phyloP scores from a whole-genome alignment of 2,329 filamentous ascomycete genomes.

The Zymoseptoria tritici region DNA sequence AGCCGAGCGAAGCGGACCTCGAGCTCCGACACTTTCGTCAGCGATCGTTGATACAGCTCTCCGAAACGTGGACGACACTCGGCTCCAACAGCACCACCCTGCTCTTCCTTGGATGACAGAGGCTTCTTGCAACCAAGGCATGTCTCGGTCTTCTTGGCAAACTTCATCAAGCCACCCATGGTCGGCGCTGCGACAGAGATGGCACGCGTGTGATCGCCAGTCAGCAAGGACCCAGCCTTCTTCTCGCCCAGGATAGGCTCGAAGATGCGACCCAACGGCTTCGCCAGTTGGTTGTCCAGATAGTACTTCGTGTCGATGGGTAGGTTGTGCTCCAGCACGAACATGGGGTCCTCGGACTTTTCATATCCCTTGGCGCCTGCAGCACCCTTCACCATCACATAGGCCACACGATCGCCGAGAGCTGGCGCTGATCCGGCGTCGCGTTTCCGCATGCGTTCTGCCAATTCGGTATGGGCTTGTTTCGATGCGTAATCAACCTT shows the following conservation, averaged over 20 bases:
- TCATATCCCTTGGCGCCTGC: conserved; percentile 92
- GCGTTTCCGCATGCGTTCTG: conserved; percentile 92
- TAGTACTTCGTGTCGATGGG: conserved; percentile 99
- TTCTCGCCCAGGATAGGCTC: conserved; percentile 94
- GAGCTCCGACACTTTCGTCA: conserved; percentile 81
- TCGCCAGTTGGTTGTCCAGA: conserved; percentile 94
- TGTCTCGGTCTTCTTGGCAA: conserved; percentile 93
- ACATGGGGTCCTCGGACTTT: conserved; percentile 93
- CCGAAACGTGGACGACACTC: conserved; percentile 79
- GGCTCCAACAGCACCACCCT: conserved; percentile 75
- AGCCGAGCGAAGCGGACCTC: conserved; percentile 87
- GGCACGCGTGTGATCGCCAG: conserved; percentile 88
- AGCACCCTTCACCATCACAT: conserved; percentile 92
- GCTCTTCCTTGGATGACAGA: conserved; percentile 69
- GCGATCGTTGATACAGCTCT: conserved; percentile 86
- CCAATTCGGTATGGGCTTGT: conserved; percentile 92
- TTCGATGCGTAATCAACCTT: conserved; percentile 86
- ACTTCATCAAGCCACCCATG: conserved; percentile 94
- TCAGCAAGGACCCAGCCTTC: conserved; percentile 76
- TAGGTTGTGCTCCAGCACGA: conserved; percentile 92
- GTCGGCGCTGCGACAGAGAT: conserved; percentile 89
- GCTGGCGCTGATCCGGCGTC: conserved; percentile 89
- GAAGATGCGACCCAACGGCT: conserved; percentile 90
- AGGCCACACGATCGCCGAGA: conserved; percentile 91
- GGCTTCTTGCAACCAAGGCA: conserved; percentile 99